Evolutionary conservation across 352 stramenopile genomes (phyloP), one percentile per base, ranked within the genome.

Genomic region (Phytophthora ohioensis): DNA sequence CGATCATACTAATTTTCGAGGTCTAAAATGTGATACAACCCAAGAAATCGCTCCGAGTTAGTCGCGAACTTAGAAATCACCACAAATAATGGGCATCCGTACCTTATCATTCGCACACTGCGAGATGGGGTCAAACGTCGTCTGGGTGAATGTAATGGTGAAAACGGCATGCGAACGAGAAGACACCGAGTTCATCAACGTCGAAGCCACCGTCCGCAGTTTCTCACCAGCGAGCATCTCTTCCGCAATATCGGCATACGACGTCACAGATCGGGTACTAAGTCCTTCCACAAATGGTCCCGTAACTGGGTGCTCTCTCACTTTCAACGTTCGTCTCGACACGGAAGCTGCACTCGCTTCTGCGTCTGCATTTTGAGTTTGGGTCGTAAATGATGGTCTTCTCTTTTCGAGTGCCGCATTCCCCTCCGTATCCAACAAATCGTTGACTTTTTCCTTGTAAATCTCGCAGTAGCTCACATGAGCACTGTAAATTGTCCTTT

Each of bases 161-260:
- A 99, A 99, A 54, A 99, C 96, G 0, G 94, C 96, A 73, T 99
- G 97, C 10, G 95, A 99, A 5, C 97, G 91, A 13, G 93, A 99
- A 0, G 93, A 99, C 3, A 95, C 93, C 1, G 92, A 67, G 81
- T 99, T 99, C 97, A 99, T 99, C 2, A 98, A 80, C 15, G 97
- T 99, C 9, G 92, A 88, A 0, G 94, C 97, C 5, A 99, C 95
- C 2, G 92, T 98, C 10, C 97, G 73, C 36, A 99, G 93, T 63
- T 98, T 98, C 64, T 99, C 98, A 6, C 97, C 97, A 9, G 85
- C 80, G 0, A 92, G 57, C 73, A 95, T 88, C 53, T 94, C 87
- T 32, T 92, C 83, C 0, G 78, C 76, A 36, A 95, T 94, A 49
- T 97, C 89, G 0, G 86, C 84, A 56, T 97, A 97, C 34, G 81